These are phyloP conservation scores for Acanthamoeba polyphaga DNA, from an alignment of 208 protist species.

Conservation along the genomic window DNA sequence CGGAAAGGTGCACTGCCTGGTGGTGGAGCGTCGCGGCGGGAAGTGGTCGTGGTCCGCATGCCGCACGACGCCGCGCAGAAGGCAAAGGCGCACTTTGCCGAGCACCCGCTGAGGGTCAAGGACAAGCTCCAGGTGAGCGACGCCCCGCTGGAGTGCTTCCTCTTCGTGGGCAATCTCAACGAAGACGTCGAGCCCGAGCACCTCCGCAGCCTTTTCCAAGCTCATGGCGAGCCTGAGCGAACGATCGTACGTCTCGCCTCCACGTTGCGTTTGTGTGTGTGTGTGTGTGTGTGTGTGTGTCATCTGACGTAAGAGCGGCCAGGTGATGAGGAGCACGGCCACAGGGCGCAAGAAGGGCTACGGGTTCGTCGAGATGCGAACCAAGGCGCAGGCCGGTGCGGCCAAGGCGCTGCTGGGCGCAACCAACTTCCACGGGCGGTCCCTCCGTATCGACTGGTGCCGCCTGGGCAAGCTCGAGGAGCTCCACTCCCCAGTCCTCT, in stretches of 20 bases:
- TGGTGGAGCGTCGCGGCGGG: conserved; percentile 17
- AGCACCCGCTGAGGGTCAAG: background rate
- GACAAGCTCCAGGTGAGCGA: background rate
- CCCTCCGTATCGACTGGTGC: conserved; percentile 49
- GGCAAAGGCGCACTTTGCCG: conserved; percentile 6
- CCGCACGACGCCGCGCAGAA: background rate
- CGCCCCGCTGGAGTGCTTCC: background rate
- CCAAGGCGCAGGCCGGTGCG: conserved; percentile 14
- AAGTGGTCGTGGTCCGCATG: background rate
- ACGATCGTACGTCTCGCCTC: background rate
- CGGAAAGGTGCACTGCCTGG: background rate
- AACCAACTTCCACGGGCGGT: background rate
- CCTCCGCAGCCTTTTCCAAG: conserved; percentile 4
- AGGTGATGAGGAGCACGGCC: background rate
- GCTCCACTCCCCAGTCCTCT: conserved; percentile 54
- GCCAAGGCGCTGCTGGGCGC: conserved; percentile 1
- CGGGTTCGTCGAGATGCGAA: conserved; percentile 33
- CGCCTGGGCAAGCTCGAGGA: conserved; percentile 18
- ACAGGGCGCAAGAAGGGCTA: conserved; percentile 58
- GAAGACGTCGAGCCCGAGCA: conserved; percentile 19
- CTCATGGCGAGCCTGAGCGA: background rate
- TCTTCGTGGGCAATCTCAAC: conserved; percentile 61
- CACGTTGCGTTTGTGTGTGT: background rate
- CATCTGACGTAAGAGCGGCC: background rate
- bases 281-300: background rate